Evolutionary conservation across 345 rosid genomes (phyloP).

Genomic region (Hirschfeldia incana): DNA sequence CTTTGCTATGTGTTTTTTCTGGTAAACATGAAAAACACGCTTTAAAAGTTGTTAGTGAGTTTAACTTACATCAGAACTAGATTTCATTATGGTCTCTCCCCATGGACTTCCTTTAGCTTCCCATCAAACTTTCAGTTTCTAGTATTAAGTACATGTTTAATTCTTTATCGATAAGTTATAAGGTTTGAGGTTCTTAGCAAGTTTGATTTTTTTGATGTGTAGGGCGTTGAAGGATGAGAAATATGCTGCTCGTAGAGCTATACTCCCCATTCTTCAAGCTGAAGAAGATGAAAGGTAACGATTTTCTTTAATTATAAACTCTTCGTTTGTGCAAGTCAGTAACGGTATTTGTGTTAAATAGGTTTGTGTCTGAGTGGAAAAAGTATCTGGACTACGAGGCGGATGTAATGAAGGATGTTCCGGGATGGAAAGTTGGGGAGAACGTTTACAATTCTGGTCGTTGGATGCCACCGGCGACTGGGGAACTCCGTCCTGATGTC

Average conservation of each 20-base stretch:
- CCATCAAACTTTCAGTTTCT: no score
- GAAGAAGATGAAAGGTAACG: conserved; percentile 97
- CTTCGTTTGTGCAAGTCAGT: neutral
- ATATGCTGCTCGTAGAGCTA: conserved; percentile 82
- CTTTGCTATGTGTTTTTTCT: no score
- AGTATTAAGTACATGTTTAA: neutral
- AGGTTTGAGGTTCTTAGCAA: neutral
- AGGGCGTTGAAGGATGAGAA: conserved; percentile 98
- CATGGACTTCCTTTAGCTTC: no score
- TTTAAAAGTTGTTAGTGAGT: no score
- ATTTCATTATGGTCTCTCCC: no score
- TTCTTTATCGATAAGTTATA: neutral
- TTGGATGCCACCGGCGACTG: conserved; percentile 99
- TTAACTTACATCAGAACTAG: no score
- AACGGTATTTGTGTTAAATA: conserved; percentile 18
- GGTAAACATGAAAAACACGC: no score
- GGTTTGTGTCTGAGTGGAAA: conserved; percentile 97
- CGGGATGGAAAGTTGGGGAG: conserved; percentile 99
- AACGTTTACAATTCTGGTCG: conserved; percentile 89
- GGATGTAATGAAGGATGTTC: conserved; percentile 98
- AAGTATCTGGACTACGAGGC: conserved; percentile 95
- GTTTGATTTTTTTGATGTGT: conserved; percentile 25
- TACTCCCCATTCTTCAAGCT: conserved; percentile 91
- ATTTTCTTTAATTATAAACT: neutral
- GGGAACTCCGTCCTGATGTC: conserved; percentile 96